Evolutionary conservation across 805 yeast genomes (phyloP).

Genomic region (Ogataea kodamae): DNA sequence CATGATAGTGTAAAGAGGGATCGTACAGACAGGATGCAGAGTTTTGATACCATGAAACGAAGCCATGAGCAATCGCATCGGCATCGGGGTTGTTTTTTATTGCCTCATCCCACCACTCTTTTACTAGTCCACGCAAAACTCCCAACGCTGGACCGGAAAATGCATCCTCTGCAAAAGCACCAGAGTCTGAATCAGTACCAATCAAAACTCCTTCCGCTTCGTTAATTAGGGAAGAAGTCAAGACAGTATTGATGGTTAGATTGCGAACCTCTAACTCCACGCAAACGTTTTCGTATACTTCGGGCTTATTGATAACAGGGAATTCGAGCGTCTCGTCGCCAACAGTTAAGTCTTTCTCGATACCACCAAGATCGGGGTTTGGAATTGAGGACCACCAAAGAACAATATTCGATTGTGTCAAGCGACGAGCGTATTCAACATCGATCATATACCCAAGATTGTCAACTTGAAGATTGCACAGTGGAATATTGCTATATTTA

Average conservation of each 20-base stretch:
- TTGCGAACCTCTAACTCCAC: constrained; percentile 78
- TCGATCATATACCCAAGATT: constrained; percentile 79
- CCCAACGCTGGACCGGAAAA: constrained; percentile 73
- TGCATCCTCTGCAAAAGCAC: constrained; percentile 71
- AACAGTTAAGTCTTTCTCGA: constrained; percentile 54
- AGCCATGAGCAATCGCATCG: constrained; percentile 75
- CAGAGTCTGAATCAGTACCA: constrained; percentile 24
- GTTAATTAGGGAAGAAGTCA: constrained; percentile 78
- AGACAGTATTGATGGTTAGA: constrained; percentile 77
- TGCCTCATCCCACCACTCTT: constrained; percentile 94
- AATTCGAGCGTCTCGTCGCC: constrained; percentile 58
- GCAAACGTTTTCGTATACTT: constrained; percentile 71
- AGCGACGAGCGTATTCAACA: constrained; percentile 76
- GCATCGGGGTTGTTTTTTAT: constrained; percentile 63
- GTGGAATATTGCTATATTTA: constrained; percentile 73
- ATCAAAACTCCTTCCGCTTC: constrained; percentile 85
- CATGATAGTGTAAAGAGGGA: constrained; percentile 76
- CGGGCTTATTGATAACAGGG: constrained; percentile 73
- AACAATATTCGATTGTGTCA: constrained; percentile 61
- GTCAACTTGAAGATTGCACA: constrained; percentile 80
- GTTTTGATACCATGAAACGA: constrained; percentile 83
- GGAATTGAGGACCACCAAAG: constrained; percentile 93
- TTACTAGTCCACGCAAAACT: constrained; percentile 70
- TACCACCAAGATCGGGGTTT: constrained; percentile 81
- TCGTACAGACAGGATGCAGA: constrained; percentile 73